Percentiles rank a stretch among this genome's conserved stretches.
Evolutionary conservation across 495 filamentous ascomycete species (phyloP).

Genomic region (Aspergillus bridgeri): DNA sequence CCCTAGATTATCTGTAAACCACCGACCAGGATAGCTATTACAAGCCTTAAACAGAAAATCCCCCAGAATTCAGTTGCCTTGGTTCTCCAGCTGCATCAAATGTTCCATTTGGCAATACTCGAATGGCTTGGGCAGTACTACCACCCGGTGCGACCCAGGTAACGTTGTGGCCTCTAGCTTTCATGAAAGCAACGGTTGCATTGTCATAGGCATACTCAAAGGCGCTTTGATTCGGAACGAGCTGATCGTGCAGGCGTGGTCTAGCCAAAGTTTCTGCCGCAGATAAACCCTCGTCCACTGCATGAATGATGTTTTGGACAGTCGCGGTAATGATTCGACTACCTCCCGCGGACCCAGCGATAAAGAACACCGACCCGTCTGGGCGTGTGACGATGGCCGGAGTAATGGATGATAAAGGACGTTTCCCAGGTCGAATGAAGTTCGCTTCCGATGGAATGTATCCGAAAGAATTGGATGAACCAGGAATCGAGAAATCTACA

Average conservation of each 20-base stretch:
- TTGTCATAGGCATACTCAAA: slow-evolving; percentile 75
- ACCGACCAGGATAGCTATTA: neutral
- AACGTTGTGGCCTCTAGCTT: slow-evolving; percentile 65
- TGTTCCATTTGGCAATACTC: slow-evolving; percentile 65
- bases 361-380: slow-evolving; percentile 64
- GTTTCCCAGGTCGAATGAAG: slow-evolving; percentile 76
- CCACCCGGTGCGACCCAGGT: slow-evolving; percentile 61
- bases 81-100: slow-evolving; percentile 78
- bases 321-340: slow-evolving; percentile 86
- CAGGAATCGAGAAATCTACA: slow-evolving; percentile 73
- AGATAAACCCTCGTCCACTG: slow-evolving; percentile 62
- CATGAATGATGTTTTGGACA: slow-evolving; percentile 69
- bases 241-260: slow-evolving; percentile 79
- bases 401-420: slow-evolving; percentile 75
- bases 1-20: neutral
- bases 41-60: slow-evolving; percentile 57
- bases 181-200: slow-evolving; percentile 61
- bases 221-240: slow-evolving; percentile 62
- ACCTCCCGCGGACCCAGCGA: slow-evolving; percentile 77
- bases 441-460: slow-evolving; percentile 77
- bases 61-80: slow-evolving; percentile 68
- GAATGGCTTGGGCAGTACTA: slow-evolving; percentile 70
- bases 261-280: slow-evolving; percentile 57
- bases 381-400: slow-evolving; percentile 69
- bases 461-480: slow-evolving; percentile 71